Conservation (phyloP, 768 basidiomycete genomes). For the Chiua virens region DNA sequence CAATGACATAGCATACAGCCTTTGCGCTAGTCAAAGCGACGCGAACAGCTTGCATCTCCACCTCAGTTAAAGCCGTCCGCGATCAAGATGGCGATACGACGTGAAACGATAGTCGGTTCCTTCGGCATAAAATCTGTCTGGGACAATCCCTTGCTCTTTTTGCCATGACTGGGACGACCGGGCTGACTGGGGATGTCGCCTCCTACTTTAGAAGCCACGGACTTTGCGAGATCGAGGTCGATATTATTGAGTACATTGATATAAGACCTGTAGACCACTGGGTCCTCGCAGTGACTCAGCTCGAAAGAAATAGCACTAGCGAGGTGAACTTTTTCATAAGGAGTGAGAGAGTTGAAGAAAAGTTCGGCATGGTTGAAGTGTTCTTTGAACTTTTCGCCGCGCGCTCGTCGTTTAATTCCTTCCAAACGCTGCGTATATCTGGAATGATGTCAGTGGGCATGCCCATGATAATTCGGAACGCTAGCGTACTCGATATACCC, state of each 20-base stretch:
- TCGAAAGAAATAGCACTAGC: conserved; percentile 76
- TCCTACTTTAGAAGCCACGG: conserved; percentile 66
- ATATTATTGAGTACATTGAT: conserved; percentile 69
- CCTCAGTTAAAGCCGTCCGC: conserved; percentile 71
- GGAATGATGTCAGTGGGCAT: conserved; percentile 8
- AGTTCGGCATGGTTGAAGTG: conserved; percentile 72
- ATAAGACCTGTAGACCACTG: conserved; percentile 65
- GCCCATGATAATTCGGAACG: background rate
- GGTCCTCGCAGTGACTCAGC: conserved; percentile 80
- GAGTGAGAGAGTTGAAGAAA: conserved; percentile 79
- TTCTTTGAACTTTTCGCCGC: conserved; percentile 76
- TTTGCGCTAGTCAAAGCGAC: conserved; percentile 49
- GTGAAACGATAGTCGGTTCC: conserved; percentile 56
- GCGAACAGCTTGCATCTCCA: conserved; percentile 59
- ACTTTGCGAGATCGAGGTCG: conserved; percentile 68
- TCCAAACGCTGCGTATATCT: conserved; percentile 51
- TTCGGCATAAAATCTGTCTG: conserved; percentile 57
- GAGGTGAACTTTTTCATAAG: conserved; percentile 72
- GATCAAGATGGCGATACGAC: conserved; percentile 76
- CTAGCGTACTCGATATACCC: conserved; percentile 55
- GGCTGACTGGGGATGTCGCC: conserved; percentile 55
- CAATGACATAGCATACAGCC: conserved; percentile 65
- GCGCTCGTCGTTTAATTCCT: conserved; percentile 59
- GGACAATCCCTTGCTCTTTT: conserved; percentile 54
- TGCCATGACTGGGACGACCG: conserved; percentile 54